Conservation (phyloP, 1,284 basidiomycete genomes). For the Erythrobasidium hasegawianum region DNA sequence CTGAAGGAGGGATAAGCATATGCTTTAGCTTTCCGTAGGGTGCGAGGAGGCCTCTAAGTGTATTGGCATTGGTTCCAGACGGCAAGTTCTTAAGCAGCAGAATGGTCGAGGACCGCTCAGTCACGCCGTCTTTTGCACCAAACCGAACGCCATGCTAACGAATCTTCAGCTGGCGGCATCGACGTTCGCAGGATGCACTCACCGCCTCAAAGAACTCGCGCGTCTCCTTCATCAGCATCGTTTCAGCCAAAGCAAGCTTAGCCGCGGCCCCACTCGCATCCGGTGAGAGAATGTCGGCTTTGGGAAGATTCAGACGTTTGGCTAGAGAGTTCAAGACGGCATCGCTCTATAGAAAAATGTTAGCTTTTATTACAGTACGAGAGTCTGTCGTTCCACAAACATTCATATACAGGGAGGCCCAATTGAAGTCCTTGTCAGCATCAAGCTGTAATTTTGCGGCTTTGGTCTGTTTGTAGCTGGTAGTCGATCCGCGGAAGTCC, state of each 20-base stretch:
- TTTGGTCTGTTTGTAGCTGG: not conserved
- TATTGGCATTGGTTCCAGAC: slow-evolving; percentile 72
- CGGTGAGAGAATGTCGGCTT: slow-evolving; percentile 75
- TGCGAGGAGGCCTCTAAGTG: slow-evolving; percentile 74
- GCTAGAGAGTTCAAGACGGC: slow-evolving; percentile 80
- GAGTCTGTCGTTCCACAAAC: slow-evolving; percentile 57
- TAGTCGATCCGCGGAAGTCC: not conserved
- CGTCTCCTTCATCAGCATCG: slow-evolving; percentile 91
- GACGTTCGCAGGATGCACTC: slow-evolving; percentile 48
- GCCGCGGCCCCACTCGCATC: slow-evolving; percentile 59
- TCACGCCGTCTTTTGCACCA: slow-evolving; percentile 35
- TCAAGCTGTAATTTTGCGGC: slow-evolving; percentile 48
- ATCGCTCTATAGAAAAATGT: slow-evolving; percentile 62
- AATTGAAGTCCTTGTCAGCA: slow-evolving; percentile 76
- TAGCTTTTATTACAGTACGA: slow-evolving; percentile 4
- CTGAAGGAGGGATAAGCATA: slow-evolving; percentile 83
- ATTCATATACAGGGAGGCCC: slow-evolving; percentile 97
- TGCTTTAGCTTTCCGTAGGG: slow-evolving; percentile 70
- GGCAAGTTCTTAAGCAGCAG: slow-evolving; percentile 97
- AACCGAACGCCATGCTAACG: too few relatives aligned
- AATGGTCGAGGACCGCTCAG: slow-evolving; percentile 66
- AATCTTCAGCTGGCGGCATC: not conserved
- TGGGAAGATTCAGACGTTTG: slow-evolving; percentile 72
- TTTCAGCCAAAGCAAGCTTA: slow-evolving; percentile 92
- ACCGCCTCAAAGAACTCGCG: slow-evolving; percentile 76